Evolutionary conservation across 768 basidiomycete genomes (phyloP).

Genomic region (Termitomyces sp.): DNA sequence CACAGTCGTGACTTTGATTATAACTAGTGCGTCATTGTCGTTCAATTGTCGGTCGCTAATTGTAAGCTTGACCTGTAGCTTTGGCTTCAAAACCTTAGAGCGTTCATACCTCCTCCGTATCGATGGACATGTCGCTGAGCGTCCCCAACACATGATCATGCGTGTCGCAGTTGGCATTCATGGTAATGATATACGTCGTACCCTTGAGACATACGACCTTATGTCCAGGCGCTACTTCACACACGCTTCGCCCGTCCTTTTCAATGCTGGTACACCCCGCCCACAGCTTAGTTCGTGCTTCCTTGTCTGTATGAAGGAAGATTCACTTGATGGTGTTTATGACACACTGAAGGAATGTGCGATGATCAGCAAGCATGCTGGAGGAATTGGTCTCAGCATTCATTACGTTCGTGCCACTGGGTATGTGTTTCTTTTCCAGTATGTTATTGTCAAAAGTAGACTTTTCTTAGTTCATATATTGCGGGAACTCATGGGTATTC

Average conservation of each 20-base stretch:
- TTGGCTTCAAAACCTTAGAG: slow-evolving; percentile 99
- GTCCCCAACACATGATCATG: slow-evolving; percentile 99
- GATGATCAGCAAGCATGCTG: too few relatives aligned
- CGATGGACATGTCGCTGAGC: slow-evolving; percentile 91
- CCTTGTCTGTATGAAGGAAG: too few relatives aligned
- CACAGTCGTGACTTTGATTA: slow-evolving; percentile 98
- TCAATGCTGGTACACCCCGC: slow-evolving; percentile 75
- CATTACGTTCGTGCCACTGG: too few relatives aligned
- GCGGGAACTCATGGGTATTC: too few relatives aligned
- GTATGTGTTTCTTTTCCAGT: too few relatives aligned
- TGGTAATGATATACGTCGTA: slow-evolving; percentile 81
- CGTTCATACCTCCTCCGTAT: slow-evolving; percentile 94
- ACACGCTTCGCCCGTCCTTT: slow-evolving; percentile 62
- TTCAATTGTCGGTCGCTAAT: too few relatives aligned
- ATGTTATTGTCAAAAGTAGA: too few relatives aligned
- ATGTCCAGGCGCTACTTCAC: slow-evolving; percentile 99
- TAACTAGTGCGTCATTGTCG: slow-evolving; percentile 64
- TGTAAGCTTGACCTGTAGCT: slow-evolving; percentile 41
- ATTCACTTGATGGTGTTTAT: too few relatives aligned
- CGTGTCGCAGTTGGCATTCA: slow-evolving; percentile 98
- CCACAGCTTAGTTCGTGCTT: too few relatives aligned
- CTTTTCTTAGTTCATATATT: too few relatives aligned
- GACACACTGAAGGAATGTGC: too few relatives aligned
- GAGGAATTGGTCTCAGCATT: too few relatives aligned
- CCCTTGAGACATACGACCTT: slow-evolving; percentile 87